A percentile compares a stretch with the other conserved stretches of the same genome.
Conservation (phyloP, 345 rosid species). For the Aquilaria malaccensis region DNA sequence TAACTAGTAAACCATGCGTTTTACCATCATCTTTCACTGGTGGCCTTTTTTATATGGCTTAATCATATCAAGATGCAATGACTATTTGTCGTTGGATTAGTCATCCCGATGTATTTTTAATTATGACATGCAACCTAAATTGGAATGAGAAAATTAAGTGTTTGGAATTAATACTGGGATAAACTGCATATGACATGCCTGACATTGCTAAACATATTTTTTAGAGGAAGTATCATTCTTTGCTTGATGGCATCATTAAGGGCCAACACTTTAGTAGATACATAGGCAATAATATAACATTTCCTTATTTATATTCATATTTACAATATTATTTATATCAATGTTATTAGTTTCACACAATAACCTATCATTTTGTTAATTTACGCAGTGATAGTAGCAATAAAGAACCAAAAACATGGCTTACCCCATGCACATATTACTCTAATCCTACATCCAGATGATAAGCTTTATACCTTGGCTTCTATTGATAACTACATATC, state of each 20-base stretch:
- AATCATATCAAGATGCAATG: slow-evolving; percentile 14
- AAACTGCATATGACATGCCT: slow-evolving; percentile 3
- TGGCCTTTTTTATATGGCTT: slow-evolving; percentile 2
- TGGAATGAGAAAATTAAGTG: not conserved
- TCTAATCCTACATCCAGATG: not conserved
- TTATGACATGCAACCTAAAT: not conserved
- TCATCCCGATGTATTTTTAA: slow-evolving; percentile 3
- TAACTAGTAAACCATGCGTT: not conserved
- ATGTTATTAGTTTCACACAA: not conserved
- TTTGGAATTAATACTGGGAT: not conserved
- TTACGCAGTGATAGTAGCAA: not conserved
- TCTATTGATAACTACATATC: not conserved
- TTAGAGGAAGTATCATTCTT: not conserved
- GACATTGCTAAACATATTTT: slow-evolving; percentile 2
- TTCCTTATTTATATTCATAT: not conserved
- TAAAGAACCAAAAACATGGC: not conserved
- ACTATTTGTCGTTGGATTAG: not conserved
- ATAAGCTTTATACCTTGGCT: not conserved
- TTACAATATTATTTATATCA: not conserved
- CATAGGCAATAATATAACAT: not conserved
- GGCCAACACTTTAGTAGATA: too few relatives aligned
- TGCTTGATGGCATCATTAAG: too few relatives aligned
- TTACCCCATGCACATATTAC: not conserved
- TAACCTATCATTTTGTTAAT: too few relatives aligned
- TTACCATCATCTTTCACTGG: slow-evolving; percentile 7